phyloP scores from a whole-genome alignment of 371 early-diverging fungal species.

The Mortierella sp. region DNA sequence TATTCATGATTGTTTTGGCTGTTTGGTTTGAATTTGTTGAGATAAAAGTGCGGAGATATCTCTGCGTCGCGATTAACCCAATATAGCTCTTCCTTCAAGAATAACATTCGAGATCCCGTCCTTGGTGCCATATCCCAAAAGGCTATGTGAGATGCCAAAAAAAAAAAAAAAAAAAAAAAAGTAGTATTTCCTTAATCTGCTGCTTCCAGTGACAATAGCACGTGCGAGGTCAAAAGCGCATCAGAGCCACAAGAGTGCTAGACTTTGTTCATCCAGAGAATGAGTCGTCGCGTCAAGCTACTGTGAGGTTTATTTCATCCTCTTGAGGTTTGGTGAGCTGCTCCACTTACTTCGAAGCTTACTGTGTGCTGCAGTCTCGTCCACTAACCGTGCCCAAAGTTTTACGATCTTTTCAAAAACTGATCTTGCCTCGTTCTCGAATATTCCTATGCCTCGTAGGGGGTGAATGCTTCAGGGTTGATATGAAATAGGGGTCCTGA shows the following conservation, averaged over 20 bases:
- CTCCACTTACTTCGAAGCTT: too few relatives aligned
- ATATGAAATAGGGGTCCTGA: too few relatives aligned
- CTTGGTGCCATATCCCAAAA: constrained; percentile 14
- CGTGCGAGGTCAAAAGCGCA: constrained; percentile 18
- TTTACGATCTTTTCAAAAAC: too few relatives aligned
- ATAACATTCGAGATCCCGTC: constrained; percentile 10
- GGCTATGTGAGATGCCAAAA: constrained; percentile 8
- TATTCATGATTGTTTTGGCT: constrained; percentile 18
- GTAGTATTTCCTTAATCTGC: constrained; percentile 6
- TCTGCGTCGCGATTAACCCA: constrained; percentile 6
- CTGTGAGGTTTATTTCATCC: too few relatives aligned
- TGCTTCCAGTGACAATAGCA: constrained; percentile 12
- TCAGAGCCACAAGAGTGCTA: constrained; percentile 13
- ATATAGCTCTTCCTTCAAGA: constrained; percentile 4
- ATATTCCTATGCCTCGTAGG: too few relatives aligned
- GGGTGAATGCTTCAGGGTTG: too few relatives aligned
- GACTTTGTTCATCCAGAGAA: constrained; percentile 17
- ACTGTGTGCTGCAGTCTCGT: too few relatives aligned
- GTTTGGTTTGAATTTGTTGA: constrained; percentile 18
- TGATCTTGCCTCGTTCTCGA: too few relatives aligned
- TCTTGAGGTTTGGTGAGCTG: too few relatives aligned
- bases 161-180: not conserved
- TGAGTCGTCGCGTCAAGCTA: too few relatives aligned
- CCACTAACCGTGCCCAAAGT: too few relatives aligned
- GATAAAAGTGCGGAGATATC: constrained; percentile 15